Evolutionary conservation across 2,329 filamentous ascomycete species (phyloP).

Genomic region (Cryphonectria carpinicola): DNA sequence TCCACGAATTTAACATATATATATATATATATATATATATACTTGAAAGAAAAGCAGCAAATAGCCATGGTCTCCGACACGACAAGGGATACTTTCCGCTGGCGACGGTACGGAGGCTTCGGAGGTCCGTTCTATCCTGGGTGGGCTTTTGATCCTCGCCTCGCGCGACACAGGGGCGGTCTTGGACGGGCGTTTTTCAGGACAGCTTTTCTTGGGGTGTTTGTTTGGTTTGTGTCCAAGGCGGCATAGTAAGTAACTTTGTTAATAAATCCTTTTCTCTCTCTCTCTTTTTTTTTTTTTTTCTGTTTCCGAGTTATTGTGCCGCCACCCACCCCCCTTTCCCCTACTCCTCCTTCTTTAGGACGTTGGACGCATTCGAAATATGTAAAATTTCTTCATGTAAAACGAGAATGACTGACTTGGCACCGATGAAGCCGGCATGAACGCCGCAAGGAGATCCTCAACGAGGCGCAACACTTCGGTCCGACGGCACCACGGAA

Average conservation of each 20-base stretch:
- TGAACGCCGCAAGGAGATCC: neutral
- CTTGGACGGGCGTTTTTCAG: neutral
- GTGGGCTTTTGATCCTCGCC: neutral
- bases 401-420: neutral
- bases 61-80: neutral
- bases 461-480: neutral
- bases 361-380: no score
- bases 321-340: no score
- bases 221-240: slow-evolving; percentile 5
- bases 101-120: neutral
- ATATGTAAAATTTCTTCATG: no score
- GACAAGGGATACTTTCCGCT: neutral
- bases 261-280: no score
- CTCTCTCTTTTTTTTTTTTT: no score
- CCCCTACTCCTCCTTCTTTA: no score
- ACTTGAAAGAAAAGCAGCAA: neutral
- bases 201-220: neutral
- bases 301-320: neutral
- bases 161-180: neutral
- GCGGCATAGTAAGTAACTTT: neutral
- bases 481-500: neutral
- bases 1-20: no score
- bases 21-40: no score
- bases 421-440: neutral
- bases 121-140: neutral